Percentiles rank a stretch among this genome's conserved stretches.
phyloP scores from a whole-genome alignment of 2,329 filamentous ascomycete species.

The Cyphellophora attinorum region DNA sequence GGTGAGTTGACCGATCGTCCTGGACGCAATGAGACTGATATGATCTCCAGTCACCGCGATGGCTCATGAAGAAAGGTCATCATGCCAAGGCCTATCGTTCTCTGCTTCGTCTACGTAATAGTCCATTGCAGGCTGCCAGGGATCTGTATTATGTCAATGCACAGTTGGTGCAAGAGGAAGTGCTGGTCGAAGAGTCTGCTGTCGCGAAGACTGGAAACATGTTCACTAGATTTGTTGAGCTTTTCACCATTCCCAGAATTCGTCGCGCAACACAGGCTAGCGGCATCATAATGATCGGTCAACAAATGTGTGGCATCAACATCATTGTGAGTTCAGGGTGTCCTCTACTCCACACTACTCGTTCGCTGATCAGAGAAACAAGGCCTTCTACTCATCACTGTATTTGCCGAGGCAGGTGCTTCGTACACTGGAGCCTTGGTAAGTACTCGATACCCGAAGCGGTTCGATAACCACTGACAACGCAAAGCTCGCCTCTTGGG shows the following conservation, averaged over 20 bases:
- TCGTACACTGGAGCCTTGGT: conserved; percentile 43
- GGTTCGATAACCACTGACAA: no score
- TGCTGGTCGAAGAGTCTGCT: conserved; percentile 13
- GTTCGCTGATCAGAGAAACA: no score
- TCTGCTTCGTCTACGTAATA: conserved; percentile 33
- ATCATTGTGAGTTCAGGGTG: conserved; percentile 45
- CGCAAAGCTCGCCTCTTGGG: conserved; percentile 50
- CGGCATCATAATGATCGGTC: conserved; percentile 69
- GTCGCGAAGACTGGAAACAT: conserved; percentile 42
- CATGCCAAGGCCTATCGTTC: conserved; percentile 32
- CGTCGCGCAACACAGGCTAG: conserved; percentile 62
- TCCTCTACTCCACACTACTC: no score
- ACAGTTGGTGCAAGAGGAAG: conserved; percentile 24
- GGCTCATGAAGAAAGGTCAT: conserved; percentile 36
- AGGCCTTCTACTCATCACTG: conserved; percentile 62
- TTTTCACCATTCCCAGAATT: conserved; percentile 40
- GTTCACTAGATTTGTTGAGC: conserved; percentile 46
- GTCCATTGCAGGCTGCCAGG: conserved; percentile 34
- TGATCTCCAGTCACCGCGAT: conserved; percentile 28
- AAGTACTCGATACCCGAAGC: no score
- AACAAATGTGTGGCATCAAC: conserved; percentile 64
- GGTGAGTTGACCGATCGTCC: conserved; percentile 7
- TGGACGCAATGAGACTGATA: no score
- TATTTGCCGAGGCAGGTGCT: conserved; percentile 47
- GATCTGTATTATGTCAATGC: conserved; percentile 38